phyloP scores from a whole-genome alignment of 2,329 filamentous ascomycete genomes.

The Nothophoma quercina region DNA sequence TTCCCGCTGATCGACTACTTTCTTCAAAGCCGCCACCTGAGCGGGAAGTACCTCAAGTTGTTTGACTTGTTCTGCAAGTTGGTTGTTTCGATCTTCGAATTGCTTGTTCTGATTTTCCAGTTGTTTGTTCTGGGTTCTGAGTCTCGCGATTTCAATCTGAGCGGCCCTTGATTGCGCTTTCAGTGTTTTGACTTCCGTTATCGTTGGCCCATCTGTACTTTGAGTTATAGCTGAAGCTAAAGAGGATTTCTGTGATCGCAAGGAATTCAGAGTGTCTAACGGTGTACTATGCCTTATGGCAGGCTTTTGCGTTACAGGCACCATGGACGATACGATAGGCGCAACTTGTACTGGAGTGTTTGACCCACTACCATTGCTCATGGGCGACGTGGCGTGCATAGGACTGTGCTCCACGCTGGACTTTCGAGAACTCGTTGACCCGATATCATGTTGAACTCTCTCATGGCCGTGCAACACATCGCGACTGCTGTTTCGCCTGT shows the following conservation, averaged over 20 bases:
- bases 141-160: neutral
- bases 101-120: neutral
- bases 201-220: neutral
- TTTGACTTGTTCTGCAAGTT: neutral
- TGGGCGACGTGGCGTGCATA: slow-evolving; percentile 16
- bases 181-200: neutral
- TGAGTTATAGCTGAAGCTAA: neutral
- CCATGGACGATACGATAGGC: slow-evolving; percentile 33
- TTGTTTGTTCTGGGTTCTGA: neutral
- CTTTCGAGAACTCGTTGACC: neutral
- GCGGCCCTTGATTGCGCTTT: neutral
- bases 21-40: neutral
- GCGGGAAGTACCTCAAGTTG: neutral
- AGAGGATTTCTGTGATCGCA: neutral
- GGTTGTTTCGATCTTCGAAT: neutral
- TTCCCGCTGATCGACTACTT: neutral
- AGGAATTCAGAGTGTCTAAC: neutral
- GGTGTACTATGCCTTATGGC: neutral
- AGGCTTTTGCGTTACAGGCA: slow-evolving; percentile 9
- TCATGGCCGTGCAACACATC: slow-evolving; percentile 2
- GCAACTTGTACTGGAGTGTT: slow-evolving; percentile 31
- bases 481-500: slow-evolving; percentile 13
- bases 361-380: slow-evolving; percentile 22
- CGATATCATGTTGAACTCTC: neutral
- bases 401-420: slow-evolving; percentile 11